Evolutionary conservation across 306 rosid genomes (phyloP).

Genomic region (Phaseolus lunatus): DNA sequence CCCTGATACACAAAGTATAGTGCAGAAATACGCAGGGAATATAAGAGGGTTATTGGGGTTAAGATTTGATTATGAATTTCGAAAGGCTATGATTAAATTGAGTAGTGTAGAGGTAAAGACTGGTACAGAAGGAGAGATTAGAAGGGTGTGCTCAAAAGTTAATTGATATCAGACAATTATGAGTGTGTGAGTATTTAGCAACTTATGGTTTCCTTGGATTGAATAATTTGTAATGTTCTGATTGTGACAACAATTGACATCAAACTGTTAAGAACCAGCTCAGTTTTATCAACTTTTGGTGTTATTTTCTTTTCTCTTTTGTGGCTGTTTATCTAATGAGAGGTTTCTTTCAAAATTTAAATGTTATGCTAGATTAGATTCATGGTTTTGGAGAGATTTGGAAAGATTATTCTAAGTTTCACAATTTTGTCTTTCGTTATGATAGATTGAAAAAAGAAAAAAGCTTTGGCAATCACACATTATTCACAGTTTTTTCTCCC

Average conservation of each 20-base stretch:
- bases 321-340: too few species aligned
- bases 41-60: constrained; percentile 63
- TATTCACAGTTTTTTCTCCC: too few species aligned
- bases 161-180: constrained; percentile 41
- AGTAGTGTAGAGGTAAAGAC: constrained; percentile 66
- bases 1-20: constrained; percentile 45
- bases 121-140: constrained; percentile 69
- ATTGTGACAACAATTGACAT: not conserved
- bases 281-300: too few species aligned
- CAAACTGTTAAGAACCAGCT: too few species aligned
- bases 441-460: too few species aligned
- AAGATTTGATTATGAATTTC: constrained; percentile 60
- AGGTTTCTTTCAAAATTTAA: too few species aligned
- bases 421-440: too few species aligned
- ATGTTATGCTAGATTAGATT: too few species aligned
- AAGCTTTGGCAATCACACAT: too few species aligned
- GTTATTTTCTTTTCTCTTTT: too few species aligned
- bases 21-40: constrained; percentile 64
- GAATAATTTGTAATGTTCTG: not conserved
- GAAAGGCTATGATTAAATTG: constrained; percentile 74
- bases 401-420: too few species aligned
- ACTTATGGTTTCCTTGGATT: not conserved
- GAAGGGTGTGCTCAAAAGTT: constrained; percentile 59
- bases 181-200: not conserved
- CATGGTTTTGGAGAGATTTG: too few species aligned